phyloP scores from a whole-genome alignment of 2,329 filamentous ascomycete species.

The Trichoderma sp. region DNA sequence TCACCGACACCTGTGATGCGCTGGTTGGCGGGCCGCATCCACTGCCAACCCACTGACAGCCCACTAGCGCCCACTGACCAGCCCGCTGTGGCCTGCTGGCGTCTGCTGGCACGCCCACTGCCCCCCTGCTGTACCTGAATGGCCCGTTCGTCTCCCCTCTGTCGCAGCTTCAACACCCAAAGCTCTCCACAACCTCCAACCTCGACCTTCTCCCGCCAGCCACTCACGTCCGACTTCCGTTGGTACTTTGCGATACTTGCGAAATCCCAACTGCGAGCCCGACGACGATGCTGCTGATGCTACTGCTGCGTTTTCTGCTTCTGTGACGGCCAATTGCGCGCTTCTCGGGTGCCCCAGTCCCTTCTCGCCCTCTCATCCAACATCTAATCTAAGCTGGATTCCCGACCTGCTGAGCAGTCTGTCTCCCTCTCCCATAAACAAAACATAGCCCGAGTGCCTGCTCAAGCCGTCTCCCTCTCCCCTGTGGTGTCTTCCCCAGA shows the following conservation, averaged over 20 bases:
- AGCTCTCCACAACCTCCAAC: conserved; percentile 11
- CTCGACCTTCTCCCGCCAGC: conserved; percentile 13
- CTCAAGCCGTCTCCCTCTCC: not conserved
- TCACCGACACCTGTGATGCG: conserved; percentile 22
- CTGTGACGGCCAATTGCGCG: conserved; percentile 2
- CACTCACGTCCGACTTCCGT: conserved; percentile 8
- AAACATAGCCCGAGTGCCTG: not conserved
- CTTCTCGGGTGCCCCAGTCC: not conserved
- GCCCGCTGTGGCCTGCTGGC: not conserved
- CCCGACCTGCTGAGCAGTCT: not conserved
- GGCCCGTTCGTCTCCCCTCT: not conserved
- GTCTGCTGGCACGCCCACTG: conserved; percentile 1
- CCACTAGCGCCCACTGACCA: conserved; percentile 7
- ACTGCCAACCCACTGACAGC: not conserved
- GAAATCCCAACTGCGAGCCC: conserved; percentile 16
- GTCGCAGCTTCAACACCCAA: not conserved
- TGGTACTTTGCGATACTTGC: not conserved
- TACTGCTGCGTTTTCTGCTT: not conserved
- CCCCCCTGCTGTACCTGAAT: conserved; percentile 2
- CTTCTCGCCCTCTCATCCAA: not conserved
- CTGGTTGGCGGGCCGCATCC: conserved; percentile 19
- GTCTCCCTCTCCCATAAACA: not conserved
- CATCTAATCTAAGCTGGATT: not conserved
- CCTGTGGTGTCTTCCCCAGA: not conserved
- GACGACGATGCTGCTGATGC: conserved; percentile 1